A percentile compares a stretch with the other conserved stretches of the same genome.
Conservation (phyloP, 2,329 filamentous ascomycete genomes). For the Fusarium poae region DNA sequence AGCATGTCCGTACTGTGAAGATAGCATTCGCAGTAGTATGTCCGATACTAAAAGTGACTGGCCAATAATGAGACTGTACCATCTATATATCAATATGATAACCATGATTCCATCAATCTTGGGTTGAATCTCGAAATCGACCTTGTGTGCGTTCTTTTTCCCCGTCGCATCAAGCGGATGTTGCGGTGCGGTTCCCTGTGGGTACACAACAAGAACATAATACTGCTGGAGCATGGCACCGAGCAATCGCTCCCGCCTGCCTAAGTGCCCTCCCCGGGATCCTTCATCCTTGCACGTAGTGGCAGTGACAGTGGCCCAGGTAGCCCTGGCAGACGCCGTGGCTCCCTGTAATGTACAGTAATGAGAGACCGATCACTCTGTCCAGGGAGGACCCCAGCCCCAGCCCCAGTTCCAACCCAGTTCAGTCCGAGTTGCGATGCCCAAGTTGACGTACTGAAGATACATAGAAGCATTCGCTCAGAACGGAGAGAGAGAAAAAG, state of each 20-base stretch:
- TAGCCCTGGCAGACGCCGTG: conserved; percentile 39
- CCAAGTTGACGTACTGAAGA: conserved; percentile 3
- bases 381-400: conserved; percentile 34
- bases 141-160: conserved; percentile 35
- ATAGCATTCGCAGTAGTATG: background rate
- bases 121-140: conserved; percentile 30
- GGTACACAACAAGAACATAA: conserved; percentile 29
- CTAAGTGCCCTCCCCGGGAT: conserved; percentile 33
- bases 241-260: conserved; percentile 45
- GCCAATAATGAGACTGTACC: background rate
- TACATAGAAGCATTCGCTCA: conserved; percentile 39
- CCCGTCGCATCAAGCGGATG: conserved; percentile 40
- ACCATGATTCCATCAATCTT: conserved; percentile 17
- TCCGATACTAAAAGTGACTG: background rate
- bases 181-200: conserved; percentile 18
- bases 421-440: conserved; percentile 21
- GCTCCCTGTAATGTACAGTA: conserved; percentile 28
- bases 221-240: conserved; percentile 42
- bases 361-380: conserved; percentile 40
- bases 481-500: conserved; percentile 12
- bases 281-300: conserved; percentile 35
- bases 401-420: conserved; percentile 8
- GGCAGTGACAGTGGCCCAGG: conserved; percentile 30
- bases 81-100: conserved; percentile 5
- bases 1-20: background rate